Evolutionary conservation across 2,329 filamentous ascomycete genomes (phyloP).

Genomic region (Fusarium beomiforme): DNA sequence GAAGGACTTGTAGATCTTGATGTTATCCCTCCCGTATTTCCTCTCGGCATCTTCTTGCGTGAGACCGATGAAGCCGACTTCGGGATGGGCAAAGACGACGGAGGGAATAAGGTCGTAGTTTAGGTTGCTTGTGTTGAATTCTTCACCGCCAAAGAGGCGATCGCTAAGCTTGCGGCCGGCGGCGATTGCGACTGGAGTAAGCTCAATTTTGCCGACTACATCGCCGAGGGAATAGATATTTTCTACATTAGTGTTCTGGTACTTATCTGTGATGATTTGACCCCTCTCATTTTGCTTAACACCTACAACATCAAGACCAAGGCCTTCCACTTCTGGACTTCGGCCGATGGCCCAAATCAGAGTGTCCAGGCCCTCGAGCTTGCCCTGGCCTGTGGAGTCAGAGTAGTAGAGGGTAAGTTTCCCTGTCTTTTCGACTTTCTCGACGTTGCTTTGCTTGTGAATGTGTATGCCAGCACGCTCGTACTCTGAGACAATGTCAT

Average conservation of each 20-base stretch:
- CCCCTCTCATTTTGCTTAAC: not conserved
- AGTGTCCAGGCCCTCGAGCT: not conserved
- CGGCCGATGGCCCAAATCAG: not conserved
- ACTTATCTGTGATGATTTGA: not conserved
- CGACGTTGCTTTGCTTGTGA: not conserved
- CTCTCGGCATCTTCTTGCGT: not conserved
- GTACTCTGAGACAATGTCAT: not conserved
- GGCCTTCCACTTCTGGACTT: not conserved
- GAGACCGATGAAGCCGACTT: not conserved
- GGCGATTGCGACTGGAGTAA: not conserved
- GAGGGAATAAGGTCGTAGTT: not conserved
- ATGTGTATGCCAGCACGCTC: not conserved
- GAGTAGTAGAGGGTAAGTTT: not conserved
- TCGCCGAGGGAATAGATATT: not conserved
- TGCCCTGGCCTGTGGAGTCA: not conserved
- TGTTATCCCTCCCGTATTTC: not conserved
- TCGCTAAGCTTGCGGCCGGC: not conserved
- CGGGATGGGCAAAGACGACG: not conserved
- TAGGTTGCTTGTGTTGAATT: not conserved
- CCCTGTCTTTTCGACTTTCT: not conserved
- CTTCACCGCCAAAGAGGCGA: not conserved
- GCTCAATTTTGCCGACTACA: not conserved
- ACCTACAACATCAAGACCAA: accelerated
- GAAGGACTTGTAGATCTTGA: not conserved
- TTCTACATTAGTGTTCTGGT: not conserved